Evolutionary conservation across 805 yeast genomes (phyloP), one percentile per base, ranked within the genome.

Genomic region (Torulaspora delbrueckii): DNA sequence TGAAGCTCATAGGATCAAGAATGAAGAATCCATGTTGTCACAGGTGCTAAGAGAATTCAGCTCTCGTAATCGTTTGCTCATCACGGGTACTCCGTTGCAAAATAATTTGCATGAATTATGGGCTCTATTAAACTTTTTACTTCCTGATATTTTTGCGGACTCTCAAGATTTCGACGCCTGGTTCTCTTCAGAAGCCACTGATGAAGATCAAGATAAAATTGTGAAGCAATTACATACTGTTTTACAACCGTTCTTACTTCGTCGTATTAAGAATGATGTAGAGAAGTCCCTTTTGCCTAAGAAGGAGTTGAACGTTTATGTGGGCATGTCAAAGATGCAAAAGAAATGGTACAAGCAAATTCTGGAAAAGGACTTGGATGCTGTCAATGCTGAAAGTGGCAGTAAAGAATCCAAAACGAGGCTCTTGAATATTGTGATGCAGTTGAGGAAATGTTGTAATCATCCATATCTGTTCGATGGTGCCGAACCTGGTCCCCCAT

Each of bases 401-500:
- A 82, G 79, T 53, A 75, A 79, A 47, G 95, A 85, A 61, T 76
- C 84, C 10, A 84, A 85, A 59, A 85, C 95, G 2, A 70, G 93
- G 57, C 70, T 85, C 47, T 67, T 85, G 39, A 85, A 85, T 61
- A 85, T 85, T 54, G 91, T 84, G 39, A 85, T 85, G 95, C 95
- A 85, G 62, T 70, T 85, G 57, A 75, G 93, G 60, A 85, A 85
- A 63, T 85, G 93, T 63, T 85, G 91, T 67, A 85, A 85, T 57
- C 95, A 85, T 67, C 95, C 95, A 10, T 85, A 85, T 59, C 66
- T 85, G 32, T 85, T 85, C 57, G 93, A 85, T 62, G 95, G 95
- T 36, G 93, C 91, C 1, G 95, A 85, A 59, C 93, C 93, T 0
- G 95, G 95, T 9, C 95, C 95, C 14, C 95, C 95, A 18, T 85